Percentiles rank a stretch among this genome's conserved stretches.
Evolutionary conservation across 768 basidiomycete genomes (phyloP).

Genomic region (Xerocomellus intermedius): DNA sequence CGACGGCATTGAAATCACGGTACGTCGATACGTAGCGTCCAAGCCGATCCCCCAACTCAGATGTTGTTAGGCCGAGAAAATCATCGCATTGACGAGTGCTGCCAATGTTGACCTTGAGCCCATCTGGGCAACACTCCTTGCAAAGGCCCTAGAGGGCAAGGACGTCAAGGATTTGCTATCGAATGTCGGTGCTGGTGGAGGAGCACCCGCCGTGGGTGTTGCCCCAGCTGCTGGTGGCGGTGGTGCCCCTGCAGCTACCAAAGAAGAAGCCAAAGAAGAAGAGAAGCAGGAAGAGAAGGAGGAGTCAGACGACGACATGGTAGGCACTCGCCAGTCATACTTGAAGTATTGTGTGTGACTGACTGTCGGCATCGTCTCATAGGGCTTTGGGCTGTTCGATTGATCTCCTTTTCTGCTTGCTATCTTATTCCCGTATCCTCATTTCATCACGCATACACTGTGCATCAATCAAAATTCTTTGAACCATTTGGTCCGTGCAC

Average conservation of each 20-base stretch:
- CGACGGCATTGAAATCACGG: conserved; percentile 96
- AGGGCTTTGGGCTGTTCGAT: conserved; percentile 98
- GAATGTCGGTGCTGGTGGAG: conserved; percentile 93
- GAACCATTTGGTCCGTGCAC: conserved; percentile 19
- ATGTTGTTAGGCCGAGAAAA: conserved; percentile 80
- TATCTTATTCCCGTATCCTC: conserved; percentile 25
- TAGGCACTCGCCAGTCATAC: conserved; percentile 21
- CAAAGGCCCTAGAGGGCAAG: conserved; percentile 98
- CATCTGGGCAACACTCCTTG: conserved; percentile 96
- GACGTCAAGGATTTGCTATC: conserved; percentile 94
- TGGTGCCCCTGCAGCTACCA: conserved; percentile 62
- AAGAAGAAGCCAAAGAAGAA: conserved; percentile 74
- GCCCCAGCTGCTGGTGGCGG: conserved; percentile 52
- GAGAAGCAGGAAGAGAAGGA: conserved; percentile 81
- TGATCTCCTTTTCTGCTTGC: conserved; percentile 40
- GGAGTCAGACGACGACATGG: conserved; percentile 75
- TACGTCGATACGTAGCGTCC: conserved; percentile 42
- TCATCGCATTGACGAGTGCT: conserved; percentile 77
- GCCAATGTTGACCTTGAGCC: conserved; percentile 88
- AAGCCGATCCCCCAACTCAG: background rate
- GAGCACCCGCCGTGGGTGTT: conserved; percentile 67
- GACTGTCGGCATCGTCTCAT: background rate
- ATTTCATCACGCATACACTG: too few relatives aligned
- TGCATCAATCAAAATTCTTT: conserved; percentile 18
- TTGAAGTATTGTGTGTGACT: background rate